Base-by-base conservation (phyloP, 441 rosid genomes). In the Brassica balearica region DNA sequence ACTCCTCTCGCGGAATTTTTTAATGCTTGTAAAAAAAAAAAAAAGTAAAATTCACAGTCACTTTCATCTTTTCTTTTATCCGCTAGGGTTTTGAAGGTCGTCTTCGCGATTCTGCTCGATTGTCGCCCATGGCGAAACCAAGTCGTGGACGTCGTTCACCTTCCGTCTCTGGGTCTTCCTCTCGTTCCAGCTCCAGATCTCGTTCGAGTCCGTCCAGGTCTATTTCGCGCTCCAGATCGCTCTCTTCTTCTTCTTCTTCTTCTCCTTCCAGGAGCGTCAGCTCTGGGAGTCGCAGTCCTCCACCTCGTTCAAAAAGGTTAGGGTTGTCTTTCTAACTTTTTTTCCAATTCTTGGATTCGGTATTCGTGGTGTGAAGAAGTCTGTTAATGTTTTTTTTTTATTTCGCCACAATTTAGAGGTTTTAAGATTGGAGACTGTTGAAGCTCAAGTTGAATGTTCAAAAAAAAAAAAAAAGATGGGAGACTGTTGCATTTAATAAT, bases 151-250 rank as follows among this genome's bases (percentile, higher is more conserved):
- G 83, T 81, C 83, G 80, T 27, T 81, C 83, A 9, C 81, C 95
- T 17, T 89, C 90, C 20, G 81, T 85, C 12, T 81, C 83, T 61
- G 80, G 80, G 0, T 81, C 83, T 0, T 67, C 80, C 8, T 76
- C 83, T 27, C 82, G 64, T 1, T 89, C 97, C 2, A 88, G 86
- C 1, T 88, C 93, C 8, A 82, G 88, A 1, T 91, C 91, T 32
- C 84, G 85, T 46, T 55, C 59, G 17, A 51, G 20, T 51, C 19
- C 20, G 10, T 79, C 82, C 12, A 80, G 83, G 80, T 80, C 83
- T 17, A 51, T 71, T 67, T 80, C 59, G 9, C 59, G 59, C 22
- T 53, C 58, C 34, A 71, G 80, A 60, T 80, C 83, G 20, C 8
- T 64, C 69, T 80, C 83, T 70, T 75, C 59, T 55, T 55, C 59